Percentiles rank a stretch among this genome's conserved stretches.
Conservation (phyloP, 306 rosid species). For the Datisca glomerata region DNA sequence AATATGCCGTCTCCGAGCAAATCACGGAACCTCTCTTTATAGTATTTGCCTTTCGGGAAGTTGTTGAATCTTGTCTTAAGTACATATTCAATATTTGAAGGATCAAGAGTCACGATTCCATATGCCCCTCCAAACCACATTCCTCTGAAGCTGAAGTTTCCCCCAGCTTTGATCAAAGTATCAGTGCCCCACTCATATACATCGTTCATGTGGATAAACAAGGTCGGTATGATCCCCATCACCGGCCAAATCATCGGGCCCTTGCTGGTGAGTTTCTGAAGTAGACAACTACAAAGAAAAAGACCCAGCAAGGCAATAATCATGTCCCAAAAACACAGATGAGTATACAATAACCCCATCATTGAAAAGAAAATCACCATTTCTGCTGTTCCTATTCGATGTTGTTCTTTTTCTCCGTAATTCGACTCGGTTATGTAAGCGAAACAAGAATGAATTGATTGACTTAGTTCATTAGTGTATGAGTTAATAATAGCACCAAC, state of each 20-base stretch:
- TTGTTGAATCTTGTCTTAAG: constrained; percentile 29
- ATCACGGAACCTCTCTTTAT: constrained; percentile 24
- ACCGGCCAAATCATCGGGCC: constrained; percentile 39
- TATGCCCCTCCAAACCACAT: constrained; percentile 18
- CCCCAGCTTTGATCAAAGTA: constrained; percentile 26
- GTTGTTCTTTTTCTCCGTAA: not conserved
- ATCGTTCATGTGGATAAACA: constrained; percentile 10
- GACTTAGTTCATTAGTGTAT: not conserved
- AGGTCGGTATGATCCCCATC: constrained; percentile 21
- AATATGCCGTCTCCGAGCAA: constrained; percentile 37
- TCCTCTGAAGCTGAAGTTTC: constrained; percentile 32
- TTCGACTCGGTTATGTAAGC: not conserved
- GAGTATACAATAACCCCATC: constrained; percentile 1
- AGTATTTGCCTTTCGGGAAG: constrained; percentile 35
- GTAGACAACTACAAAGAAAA: constrained; percentile 12
- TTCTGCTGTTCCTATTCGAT: not conserved
- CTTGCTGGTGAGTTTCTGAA: constrained; percentile 21
- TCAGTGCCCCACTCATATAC: constrained; percentile 25
- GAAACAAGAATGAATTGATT: not conserved
- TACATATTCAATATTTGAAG: constrained; percentile 29
- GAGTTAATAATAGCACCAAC: not conserved
- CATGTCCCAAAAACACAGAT: constrained; percentile 12
- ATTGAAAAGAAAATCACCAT: constrained; percentile 3
- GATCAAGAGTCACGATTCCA: constrained; percentile 26
- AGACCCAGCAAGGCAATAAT: constrained; percentile 16